Conservation (phyloP, 495 filamentous ascomycete genomes). For the Aspergillus leporis region DNA sequence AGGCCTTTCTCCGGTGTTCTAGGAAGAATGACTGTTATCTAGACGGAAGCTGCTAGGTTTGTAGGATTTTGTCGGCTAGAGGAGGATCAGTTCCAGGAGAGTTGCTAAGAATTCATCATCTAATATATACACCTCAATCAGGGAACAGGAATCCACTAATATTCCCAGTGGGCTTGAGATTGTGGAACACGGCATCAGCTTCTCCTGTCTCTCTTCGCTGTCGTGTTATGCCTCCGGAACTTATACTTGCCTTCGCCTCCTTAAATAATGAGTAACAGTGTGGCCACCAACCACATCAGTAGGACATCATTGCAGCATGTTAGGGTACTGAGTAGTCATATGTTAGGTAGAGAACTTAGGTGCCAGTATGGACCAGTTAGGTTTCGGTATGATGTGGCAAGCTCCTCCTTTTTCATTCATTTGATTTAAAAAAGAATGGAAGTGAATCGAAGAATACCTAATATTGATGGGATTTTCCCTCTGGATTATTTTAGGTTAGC, state of each 20-base stretch:
- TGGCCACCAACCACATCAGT: conserved; percentile 14
- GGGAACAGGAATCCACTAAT: neutral
- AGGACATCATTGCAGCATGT: conserved; percentile 9
- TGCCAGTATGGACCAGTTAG: conserved; percentile 8
- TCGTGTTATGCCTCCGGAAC: neutral
- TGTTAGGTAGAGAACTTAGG: conserved; percentile 13
- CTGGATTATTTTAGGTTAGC: neutral
- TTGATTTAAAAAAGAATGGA: neutral
- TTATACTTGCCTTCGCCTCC: conserved; percentile 23
- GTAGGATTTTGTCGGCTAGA: neutral
- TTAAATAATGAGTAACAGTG: conserved; percentile 19
- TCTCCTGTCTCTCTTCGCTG: conserved; percentile 4
- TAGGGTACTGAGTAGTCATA: neutral
- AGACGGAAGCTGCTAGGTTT: neutral
- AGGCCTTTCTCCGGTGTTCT: neutral
- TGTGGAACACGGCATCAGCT: conserved; percentile 3
- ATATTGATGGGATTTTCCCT: neutral
- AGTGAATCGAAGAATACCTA: neutral
- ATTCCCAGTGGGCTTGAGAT: neutral
- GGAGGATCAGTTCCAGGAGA: neutral
- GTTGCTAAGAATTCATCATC: conserved; percentile 1
- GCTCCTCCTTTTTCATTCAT: neutral
- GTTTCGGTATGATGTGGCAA: conserved; percentile 15
- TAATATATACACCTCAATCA: conserved; percentile 1
- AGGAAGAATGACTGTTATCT: neutral